Conservation (phyloP, 2,329 filamentous ascomycete genomes). For the Chrysoporthe austroafricana region DNA sequence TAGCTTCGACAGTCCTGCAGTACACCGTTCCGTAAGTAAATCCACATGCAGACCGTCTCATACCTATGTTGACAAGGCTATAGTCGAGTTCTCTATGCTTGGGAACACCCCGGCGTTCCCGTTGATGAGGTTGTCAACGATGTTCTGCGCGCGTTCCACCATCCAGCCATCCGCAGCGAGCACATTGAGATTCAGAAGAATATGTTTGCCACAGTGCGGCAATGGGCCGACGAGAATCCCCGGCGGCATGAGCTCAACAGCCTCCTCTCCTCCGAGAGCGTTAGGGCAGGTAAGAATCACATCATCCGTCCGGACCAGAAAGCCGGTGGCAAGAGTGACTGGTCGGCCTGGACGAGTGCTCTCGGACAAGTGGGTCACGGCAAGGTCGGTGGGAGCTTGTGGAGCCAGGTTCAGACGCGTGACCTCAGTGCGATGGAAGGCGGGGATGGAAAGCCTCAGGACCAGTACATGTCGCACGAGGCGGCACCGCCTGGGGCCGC, state of each 20-base stretch:
- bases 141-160: constrained; percentile 83
- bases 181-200: constrained; percentile 77
- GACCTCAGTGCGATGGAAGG: constrained; percentile 61
- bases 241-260: constrained; percentile 71
- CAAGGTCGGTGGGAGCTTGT: constrained; percentile 62
- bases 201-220: constrained; percentile 86
- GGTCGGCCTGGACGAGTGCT: constrained; percentile 44
- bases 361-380: constrained; percentile 50
- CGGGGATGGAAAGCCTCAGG: constrained; percentile 42
- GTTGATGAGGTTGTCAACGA: constrained; percentile 85
- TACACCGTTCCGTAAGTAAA: constrained; percentile 76
- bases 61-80: constrained; percentile 31
- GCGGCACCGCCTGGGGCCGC: constrained; percentile 27
- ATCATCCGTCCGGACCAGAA: constrained; percentile 45
- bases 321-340: constrained; percentile 37
- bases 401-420: constrained; percentile 63
- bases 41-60: not conserved
- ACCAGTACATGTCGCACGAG: constrained; percentile 31
- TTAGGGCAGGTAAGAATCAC: constrained; percentile 83
- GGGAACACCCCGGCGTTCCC: constrained; percentile 83
- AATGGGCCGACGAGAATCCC: constrained; percentile 75
- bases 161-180: constrained; percentile 80
- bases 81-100: constrained; percentile 83
- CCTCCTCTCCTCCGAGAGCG: constrained; percentile 80
- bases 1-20: constrained; percentile 77